Conservation (phyloP, 2,329 filamentous ascomycete species). For the Aspergillus clavatus region DNA sequence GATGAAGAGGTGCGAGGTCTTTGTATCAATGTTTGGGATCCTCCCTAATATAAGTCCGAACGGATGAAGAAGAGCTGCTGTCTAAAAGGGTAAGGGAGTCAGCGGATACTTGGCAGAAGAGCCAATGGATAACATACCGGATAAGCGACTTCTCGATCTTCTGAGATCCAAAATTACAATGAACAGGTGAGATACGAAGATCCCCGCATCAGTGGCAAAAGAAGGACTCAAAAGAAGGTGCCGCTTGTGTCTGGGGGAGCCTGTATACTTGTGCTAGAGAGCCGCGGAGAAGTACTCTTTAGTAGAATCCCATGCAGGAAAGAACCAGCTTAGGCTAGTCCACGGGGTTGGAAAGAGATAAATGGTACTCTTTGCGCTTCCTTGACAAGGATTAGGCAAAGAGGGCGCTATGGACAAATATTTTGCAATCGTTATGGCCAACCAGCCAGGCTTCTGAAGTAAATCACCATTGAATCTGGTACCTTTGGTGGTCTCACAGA, state of each 20-base stretch:
- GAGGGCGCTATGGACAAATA: constrained; percentile 3
- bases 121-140: constrained; percentile 12
- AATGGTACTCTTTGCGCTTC: constrained; percentile 8
- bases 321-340: neutral
- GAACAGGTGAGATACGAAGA: constrained; percentile 9
- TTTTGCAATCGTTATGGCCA: constrained; percentile 10
- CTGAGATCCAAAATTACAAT: constrained; percentile 5
- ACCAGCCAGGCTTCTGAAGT: neutral
- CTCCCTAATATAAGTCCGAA: constrained; percentile 1
- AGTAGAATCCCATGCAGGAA: neutral
- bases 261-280: constrained; percentile 9
- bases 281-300: neutral
- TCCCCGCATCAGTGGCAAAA: constrained; percentile 12
- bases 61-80: constrained; percentile 2
- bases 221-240: constrained; percentile 5
- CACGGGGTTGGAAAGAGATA: neutral
- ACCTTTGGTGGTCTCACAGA: neutral
- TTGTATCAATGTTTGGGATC: neutral
- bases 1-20: neutral
- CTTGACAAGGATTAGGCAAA: constrained; percentile 7
- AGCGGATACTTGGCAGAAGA: constrained; percentile 4
- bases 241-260: constrained; percentile 14
- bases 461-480: neutral
- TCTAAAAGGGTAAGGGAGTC: constrained; percentile 10
- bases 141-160: constrained; percentile 14